Conservation (phyloP, 257 asterid species). For the Paraleonurus japonicus region DNA sequence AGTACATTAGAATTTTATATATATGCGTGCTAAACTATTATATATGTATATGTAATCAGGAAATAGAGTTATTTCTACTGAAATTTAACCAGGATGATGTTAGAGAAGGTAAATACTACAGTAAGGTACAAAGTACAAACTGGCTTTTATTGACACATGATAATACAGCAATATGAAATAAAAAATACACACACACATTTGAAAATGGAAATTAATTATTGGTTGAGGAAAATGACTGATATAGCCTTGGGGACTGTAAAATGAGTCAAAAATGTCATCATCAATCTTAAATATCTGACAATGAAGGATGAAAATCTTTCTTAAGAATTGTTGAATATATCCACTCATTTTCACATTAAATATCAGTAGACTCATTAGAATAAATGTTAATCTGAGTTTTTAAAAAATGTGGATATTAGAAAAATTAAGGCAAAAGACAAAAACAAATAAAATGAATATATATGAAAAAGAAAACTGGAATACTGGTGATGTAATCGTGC, state of each 20-base stretch:
- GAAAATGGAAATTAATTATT: background rate
- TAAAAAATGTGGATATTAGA: too few relatives aligned
- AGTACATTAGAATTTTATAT: too few relatives aligned
- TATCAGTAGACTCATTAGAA: background rate
- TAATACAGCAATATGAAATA: background rate
- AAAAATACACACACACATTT: background rate
- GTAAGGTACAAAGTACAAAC: background rate
- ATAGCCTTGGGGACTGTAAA: background rate
- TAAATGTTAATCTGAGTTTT: too few relatives aligned
- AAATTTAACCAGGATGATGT: background rate
- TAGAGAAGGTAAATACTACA: background rate
- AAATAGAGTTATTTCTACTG: background rate
- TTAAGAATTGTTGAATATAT: slow-evolving; percentile 12
- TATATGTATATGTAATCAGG: background rate
- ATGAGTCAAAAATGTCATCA: slow-evolving; percentile 32
- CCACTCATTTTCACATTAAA: background rate
- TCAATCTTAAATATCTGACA: slow-evolving; percentile 30
- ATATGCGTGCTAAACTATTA: too few relatives aligned
- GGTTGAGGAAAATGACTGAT: background rate
- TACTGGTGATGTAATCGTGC: slow-evolving; percentile 34
- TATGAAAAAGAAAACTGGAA: background rate
- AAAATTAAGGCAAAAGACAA: background rate
- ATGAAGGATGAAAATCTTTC: slow-evolving; percentile 28
- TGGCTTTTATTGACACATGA: slow-evolving; percentile 16
- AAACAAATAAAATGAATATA: background rate